Base-by-base conservation (phyloP, 495 filamentous ascomycete species). In the Pyrenopolyporus hunteri region DNA sequence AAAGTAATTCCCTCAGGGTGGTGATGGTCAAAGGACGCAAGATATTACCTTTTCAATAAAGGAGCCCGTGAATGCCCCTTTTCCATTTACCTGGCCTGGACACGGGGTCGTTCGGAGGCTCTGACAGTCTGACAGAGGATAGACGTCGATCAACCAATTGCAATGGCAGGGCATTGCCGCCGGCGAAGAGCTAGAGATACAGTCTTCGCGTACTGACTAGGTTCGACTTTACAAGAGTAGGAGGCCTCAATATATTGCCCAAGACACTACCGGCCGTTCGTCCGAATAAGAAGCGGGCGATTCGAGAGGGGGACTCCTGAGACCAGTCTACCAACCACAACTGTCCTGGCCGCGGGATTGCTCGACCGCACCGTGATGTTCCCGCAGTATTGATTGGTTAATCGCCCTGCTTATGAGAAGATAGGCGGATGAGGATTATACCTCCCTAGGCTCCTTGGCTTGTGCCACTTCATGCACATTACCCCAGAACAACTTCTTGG, bases 171-270 rank as follows among this genome's bases (percentile, higher is more conserved):
- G 16, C 48, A 2, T 17, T 37, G 9, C n/a, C n/a, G 42, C 17
- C 57, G 39, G 26, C 37, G 7, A 20, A 16, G 33, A n/a, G 36
- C 14, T 43, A 13, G 44, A 22, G 29, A 43, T 56, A 10, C 1
- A 16, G 44, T 35, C 36, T 31, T 62, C 44, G 50, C 53, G 49
- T 62, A 37, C 11, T 22, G 7, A 20, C 22, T 26, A 10, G 11
- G 9, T 26, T 14, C 56, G 9, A 4, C 32, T 26, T 17, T 33
- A 16, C 29, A 8, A 20, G 33, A 26, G 8, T 25, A 23, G 16
- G 35, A 33, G 22, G 19, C 47, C 43, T 44, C 43, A 9, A 29
- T 20, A 44, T 11, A 13, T 16, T 22, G 8, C 20, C 29, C 16
- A 17, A 44, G 45, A 56, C 45, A 32, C 22, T 29, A 49, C 33